Base-by-base conservation (phyloP, 768 basidiomycete species). In the Mycena filopes region DNA sequence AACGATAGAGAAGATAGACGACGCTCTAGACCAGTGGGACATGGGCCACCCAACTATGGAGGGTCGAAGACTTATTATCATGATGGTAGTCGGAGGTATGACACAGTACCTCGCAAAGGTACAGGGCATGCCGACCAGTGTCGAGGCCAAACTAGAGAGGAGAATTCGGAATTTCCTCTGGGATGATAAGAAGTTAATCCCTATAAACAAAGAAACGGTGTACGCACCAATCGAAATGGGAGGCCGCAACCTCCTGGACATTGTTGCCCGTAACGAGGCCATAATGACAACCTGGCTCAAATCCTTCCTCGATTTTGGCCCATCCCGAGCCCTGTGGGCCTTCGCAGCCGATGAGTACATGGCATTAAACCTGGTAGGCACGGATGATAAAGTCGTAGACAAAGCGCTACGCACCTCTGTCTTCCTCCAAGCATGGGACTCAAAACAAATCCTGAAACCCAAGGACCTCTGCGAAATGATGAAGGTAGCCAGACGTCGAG, bases 121-220 rank as follows among this genome's bases (percentile, higher is more conserved):
- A 0, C 80, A 82, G 65, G 78, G 79, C 0, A 81, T 82, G 80
- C 80, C 80, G 0, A 48, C 63, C 16, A 23, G 53, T 0, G 66
- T 78, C 0, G 73, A 74, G 31, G 46, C 63, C 2, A 31, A 26
- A 23, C 49, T 80, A 0, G 29, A 65, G 21, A 73, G 68, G 29
- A 67, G 41, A 12, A 71, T 73, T 2, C 18, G 67, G 0, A 53
- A 68, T 12, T 80, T 79, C 48, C 63, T 81, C 1, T 81, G 76
- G 76, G 58, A 60, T 5, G 46, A 47, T 16, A 47, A 49, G 21
- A 55, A 49, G 2, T 33, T 63, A 0, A 53, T 66, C 2, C 36
- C 31, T 26, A 55, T 75, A 4, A 70, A 70, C 41, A 51, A 63
- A 18, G 60, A 74, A 7, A 75, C 67, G 0, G 47, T 79, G 3